phyloP scores from a whole-genome alignment of 1,139 yeast species.

The Taphrina betulina region DNA sequence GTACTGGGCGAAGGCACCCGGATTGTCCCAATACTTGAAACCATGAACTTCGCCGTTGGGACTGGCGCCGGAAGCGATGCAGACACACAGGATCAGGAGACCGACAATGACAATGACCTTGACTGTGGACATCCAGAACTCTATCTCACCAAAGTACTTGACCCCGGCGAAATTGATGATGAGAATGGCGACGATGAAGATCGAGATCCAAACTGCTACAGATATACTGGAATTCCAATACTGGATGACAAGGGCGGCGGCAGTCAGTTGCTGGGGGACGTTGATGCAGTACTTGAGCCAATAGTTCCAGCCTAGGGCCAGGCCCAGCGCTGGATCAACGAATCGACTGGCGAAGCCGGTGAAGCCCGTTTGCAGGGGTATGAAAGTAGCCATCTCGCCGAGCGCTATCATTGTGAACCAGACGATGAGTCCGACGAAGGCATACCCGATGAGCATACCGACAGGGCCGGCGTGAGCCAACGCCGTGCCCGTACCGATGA shows the following conservation, averaged over 20 bases:
- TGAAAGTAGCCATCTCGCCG: constrained; percentile 72
- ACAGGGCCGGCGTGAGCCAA: constrained; percentile 68
- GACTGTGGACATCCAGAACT: constrained; percentile 63
- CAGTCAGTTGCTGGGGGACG: constrained; percentile 46
- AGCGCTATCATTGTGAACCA: constrained; percentile 68
- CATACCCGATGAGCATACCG: constrained; percentile 60
- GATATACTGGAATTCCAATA: constrained; percentile 39
- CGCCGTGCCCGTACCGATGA: constrained; percentile 67
- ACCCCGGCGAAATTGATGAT: constrained; percentile 39
- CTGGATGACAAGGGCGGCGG: constrained; percentile 45
- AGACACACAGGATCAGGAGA: constrained; percentile 40
- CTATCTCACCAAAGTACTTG: constrained; percentile 60
- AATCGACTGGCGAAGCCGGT: constrained; percentile 53
- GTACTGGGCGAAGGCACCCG: constrained; percentile 60
- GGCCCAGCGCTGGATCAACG: constrained; percentile 83
- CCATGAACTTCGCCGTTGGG: constrained; percentile 64
- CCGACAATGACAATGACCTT: constrained; percentile 57
- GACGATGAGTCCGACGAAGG: constrained; percentile 62
- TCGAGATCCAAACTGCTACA: constrained; percentile 40
- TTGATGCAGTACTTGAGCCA: constrained; percentile 66
- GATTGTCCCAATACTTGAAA: constrained; percentile 63
- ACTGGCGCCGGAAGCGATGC: constrained; percentile 51
- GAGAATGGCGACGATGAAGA: constrained; percentile 43
- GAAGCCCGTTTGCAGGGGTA: constrained; percentile 47
- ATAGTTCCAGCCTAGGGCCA: constrained; percentile 74